These are phyloP conservation scores for Discostella stelligera DNA, from an alignment of 352 stramenopile genomes.

Conservation along the genomic window DNA sequence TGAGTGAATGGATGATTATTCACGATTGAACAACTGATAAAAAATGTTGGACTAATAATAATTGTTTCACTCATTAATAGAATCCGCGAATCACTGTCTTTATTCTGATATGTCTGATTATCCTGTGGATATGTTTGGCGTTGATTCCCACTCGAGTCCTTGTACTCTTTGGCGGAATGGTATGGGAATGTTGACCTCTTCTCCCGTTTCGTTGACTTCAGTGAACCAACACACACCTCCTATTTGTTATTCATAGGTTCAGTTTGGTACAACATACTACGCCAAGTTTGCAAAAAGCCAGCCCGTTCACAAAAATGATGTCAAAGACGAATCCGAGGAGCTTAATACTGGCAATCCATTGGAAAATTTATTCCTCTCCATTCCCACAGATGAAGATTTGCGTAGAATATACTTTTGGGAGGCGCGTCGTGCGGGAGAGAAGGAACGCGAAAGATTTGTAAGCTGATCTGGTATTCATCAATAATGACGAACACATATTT, in stretches of 20 bases:
- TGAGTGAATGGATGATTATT: constrained; percentile 24
- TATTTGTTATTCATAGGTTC: constrained; percentile 25
- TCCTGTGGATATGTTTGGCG: constrained; percentile 64
- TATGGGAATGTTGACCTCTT: constrained; percentile 17
- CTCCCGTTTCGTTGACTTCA: not conserved
- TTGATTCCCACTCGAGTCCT: constrained; percentile 71
- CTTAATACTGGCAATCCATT: constrained; percentile 36
- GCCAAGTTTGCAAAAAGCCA: constrained; percentile 39
- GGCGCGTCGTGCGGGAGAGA: constrained; percentile 47
- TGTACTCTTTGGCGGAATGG: constrained; percentile 56
- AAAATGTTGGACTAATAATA: not conserved
- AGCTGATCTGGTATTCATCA: not conserved
- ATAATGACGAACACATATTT: not conserved
- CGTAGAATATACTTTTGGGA: constrained; percentile 80
- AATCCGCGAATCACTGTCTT: constrained; percentile 74
- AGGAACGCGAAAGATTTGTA: constrained; percentile 61
- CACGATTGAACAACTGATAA: not conserved
- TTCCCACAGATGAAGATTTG: constrained; percentile 81
- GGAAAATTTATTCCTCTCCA: constrained; percentile 71
- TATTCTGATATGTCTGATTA: constrained; percentile 51
- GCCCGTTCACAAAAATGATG: constrained; percentile 16
- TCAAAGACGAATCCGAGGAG: constrained; percentile 27
- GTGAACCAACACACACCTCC: constrained; percentile 1
- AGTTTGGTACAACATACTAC: constrained; percentile 66
- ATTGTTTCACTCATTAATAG: constrained; percentile 14